A percentile compares a stretch with the other conserved stretches of the same genome.
phyloP scores from a whole-genome alignment of 768 basidiomycete species.

The Russula sp. region DNA sequence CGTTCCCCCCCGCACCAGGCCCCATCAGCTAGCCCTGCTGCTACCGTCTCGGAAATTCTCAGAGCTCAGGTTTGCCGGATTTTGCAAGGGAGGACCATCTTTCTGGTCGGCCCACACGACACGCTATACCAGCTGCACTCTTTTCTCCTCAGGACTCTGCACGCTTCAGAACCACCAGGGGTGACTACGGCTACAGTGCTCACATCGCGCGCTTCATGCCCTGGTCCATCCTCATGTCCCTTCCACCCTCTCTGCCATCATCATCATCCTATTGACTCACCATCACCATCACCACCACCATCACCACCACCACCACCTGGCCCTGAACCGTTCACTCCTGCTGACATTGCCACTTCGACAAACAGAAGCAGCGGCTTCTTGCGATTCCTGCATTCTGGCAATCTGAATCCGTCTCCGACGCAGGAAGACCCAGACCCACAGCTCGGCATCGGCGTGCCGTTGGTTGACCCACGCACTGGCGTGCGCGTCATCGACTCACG shows the following conservation, averaged over 20 bases:
- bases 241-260: conserved; percentile 13
- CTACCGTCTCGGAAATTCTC: neutral
- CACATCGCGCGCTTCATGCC: neutral
- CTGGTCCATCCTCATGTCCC: conserved; percentile 8
- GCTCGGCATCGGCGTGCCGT: neutral
- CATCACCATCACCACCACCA: neutral
- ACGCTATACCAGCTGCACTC: conserved; percentile 12
- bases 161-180: neutral
- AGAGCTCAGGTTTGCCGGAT: neutral
- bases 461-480: conserved; percentile 14
- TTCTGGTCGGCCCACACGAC: conserved; percentile 10
- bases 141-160: conserved; percentile 2
- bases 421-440: neutral
- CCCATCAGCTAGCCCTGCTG: neutral
- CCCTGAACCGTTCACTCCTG: neutral
- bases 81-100: conserved; percentile 2
- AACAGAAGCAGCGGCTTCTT: conserved; percentile 5
- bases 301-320: neutral
- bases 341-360: neutral
- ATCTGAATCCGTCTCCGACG: neutral
- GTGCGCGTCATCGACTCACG: conserved; percentile 11
- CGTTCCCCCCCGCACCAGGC: neutral
- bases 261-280: neutral
- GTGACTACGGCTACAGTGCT: no score
- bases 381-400: conserved; percentile 13